These are phyloP conservation scores for Colletotrichum phormii DNA, from an alignment of 2,329 filamentous ascomycete species.

Conservation along the genomic window DNA sequence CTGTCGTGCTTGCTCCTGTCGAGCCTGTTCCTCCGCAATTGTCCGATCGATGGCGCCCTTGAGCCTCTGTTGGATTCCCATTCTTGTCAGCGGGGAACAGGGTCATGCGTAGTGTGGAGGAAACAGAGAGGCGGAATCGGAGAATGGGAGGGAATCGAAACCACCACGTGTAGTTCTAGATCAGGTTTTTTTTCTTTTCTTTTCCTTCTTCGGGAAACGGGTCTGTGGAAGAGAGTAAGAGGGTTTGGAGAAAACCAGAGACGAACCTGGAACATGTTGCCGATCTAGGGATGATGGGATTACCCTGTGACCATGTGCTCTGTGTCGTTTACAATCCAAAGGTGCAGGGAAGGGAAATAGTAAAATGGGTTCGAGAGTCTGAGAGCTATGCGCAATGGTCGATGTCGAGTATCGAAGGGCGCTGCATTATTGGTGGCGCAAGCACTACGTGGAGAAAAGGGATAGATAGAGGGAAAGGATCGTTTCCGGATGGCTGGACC, in stretches of 20 bases:
- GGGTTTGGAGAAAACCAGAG: conserved; percentile 11
- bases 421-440: conserved; percentile 30
- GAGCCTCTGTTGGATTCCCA: conserved; percentile 68
- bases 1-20: conserved; percentile 65
- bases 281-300: conserved; percentile 35
- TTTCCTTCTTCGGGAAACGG: not conserved
- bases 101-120: too few relatives aligned
- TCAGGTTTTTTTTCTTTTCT: not conserved
- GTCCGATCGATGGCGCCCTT: conserved; percentile 87
- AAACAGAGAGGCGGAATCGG: not conserved
- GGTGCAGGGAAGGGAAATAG: not conserved
- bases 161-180: not conserved
- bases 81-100: conserved; percentile 1
- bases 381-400: conserved; percentile 21
- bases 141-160: not conserved
- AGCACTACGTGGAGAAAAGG: not conserved
- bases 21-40: conserved; percentile 92
- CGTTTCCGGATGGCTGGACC: not conserved
- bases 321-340: not conserved
- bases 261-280: conserved; percentile 43
- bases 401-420: conserved; percentile 10
- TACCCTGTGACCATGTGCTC: conserved; percentile 34
- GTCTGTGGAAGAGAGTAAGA: conserved; percentile 4
- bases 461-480: not conserved
- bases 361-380: not conserved